Evolutionary conservation across 768 basidiomycete genomes (phyloP).

Genomic region (Mycena crocata): DNA sequence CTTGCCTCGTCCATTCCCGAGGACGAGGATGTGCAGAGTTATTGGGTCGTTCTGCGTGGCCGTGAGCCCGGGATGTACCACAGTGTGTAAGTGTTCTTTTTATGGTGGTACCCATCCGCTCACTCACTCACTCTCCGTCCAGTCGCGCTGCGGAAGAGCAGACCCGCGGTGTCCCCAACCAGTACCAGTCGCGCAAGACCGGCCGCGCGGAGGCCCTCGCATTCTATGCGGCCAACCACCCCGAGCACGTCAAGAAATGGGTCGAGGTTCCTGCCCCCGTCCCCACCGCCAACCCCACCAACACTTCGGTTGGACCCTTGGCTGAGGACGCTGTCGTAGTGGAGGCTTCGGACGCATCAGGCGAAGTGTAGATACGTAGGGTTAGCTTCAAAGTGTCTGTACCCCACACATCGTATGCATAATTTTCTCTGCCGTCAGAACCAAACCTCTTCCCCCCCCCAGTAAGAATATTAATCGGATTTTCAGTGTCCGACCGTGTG

Average conservation of each 20-base stretch:
- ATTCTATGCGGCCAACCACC: conserved; percentile 1
- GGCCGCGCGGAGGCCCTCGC: not conserved
- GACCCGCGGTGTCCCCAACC: not conserved
- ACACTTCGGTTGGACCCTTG: not conserved
- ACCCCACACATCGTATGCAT: too few relatives aligned
- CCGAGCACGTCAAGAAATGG: not conserved
- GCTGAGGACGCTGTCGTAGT: too few relatives aligned
- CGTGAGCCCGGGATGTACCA: conserved; percentile 4
- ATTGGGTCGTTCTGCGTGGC: conserved; percentile 7
- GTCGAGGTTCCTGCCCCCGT: not conserved
- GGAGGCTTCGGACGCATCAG: too few relatives aligned
- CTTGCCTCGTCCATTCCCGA: not conserved
- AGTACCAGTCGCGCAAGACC: not conserved
- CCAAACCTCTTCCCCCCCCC: too few relatives aligned
- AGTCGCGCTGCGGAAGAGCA: not conserved
- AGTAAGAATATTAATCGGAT: too few relatives aligned
- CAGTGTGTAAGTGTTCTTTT: not conserved
- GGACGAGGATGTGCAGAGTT: not conserved
- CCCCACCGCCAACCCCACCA: not conserved
- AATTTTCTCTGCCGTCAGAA: too few relatives aligned
- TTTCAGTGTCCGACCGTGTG: too few relatives aligned
- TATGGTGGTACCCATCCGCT: too few relatives aligned
- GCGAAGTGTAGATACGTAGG: too few relatives aligned
- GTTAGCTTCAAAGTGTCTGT: too few relatives aligned
- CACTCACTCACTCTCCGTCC: not conserved